Evolutionary conservation across 306 rosid genomes (phyloP), one percentile per base, ranked within the genome.

Genomic region (Amphicarpaea edgeworthii): DNA sequence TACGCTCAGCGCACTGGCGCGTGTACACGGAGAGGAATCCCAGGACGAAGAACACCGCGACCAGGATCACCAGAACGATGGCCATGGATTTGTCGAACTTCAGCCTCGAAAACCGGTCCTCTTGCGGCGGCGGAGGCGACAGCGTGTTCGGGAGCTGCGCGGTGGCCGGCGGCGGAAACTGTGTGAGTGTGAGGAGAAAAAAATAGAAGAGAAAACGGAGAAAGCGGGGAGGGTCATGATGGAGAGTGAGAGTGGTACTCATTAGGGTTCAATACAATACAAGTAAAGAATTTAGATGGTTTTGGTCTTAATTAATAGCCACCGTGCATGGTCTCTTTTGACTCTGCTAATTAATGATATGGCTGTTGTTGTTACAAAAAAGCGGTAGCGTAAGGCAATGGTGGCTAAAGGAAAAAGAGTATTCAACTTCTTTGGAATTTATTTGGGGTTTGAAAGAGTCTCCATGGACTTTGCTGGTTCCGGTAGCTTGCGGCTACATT

Each of bases 21-120:
- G 95, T 85, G 91, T 89, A 95, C 26, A 95, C 81, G 19, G 99
- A 95, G 30, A 92, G 57, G 19, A 90, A 86, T 3, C 97, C 99
- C 0, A 92, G 59, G 50, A 85, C 1, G 83, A 95, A 85, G 77
- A 95, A 92, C 3, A 81, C 86, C 3, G 54, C 42, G 5, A 95
- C 72, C 9, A 94, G 83, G 60, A 86, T 75, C 0, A 86, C 84
- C 32, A 90, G 76, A 1, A 88, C 87, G n/a, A 79, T 46, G 49
- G 85, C 90, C 96, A 94, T 90, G 53, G 85, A 76, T 28, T 84
- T 85, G 62, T 83, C 78, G 43, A 94, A 74, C 2, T 26, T 76
- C 4, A 84, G 71, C 60, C 8, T 70, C 9, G 76, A 4, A 0
- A 59, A 9, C 0, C 21, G 8, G 15, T 7, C 53, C 2, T 63